Evolutionary conservation across 2,329 filamentous ascomycete genomes (phyloP).

Genomic region (Thelonectria rubi): DNA sequence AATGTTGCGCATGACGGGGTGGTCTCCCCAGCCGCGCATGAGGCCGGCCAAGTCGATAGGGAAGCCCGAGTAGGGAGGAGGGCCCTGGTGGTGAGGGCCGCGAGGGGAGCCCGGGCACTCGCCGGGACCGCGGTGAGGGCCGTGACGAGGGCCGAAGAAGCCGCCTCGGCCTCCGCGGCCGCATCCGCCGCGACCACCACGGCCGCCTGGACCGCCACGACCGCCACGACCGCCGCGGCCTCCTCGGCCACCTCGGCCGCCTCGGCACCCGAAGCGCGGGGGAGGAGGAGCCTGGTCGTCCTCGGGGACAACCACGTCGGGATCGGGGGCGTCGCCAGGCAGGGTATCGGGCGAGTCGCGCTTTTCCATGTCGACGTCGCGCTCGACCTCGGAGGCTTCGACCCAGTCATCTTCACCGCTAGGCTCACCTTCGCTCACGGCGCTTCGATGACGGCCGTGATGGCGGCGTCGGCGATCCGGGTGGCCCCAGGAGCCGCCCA

Average conservation of each 20-base stretch:
- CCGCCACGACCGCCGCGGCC: constrained; percentile 21
- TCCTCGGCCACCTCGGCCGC: constrained; percentile 32
- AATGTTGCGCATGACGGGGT: constrained; percentile 55
- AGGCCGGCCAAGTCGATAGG: constrained; percentile 52
- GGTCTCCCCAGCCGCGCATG: constrained; percentile 51
- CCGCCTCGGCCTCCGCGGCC: constrained; percentile 34
- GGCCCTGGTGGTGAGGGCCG: constrained; percentile 14
- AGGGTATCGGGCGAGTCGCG: constrained; percentile 48
- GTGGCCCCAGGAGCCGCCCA: constrained; percentile 38
- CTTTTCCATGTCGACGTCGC: constrained; percentile 44
- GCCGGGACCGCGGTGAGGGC: constrained; percentile 37
- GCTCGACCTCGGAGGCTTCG: constrained; percentile 35
- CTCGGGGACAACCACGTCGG: constrained; percentile 46
- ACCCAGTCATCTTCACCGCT: constrained; percentile 26
- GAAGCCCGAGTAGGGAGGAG: constrained; percentile 27
- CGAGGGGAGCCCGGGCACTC: constrained; percentile 37
- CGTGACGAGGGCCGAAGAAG: constrained; percentile 22
- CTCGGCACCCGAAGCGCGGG: constrained; percentile 29
- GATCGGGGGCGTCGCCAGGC: constrained; percentile 44
- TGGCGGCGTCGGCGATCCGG: constrained; percentile 31
- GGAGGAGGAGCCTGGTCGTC: constrained; percentile 38
- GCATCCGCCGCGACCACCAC: constrained; percentile 31
- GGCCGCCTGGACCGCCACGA: constrained; percentile 34
- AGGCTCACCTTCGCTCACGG: constrained; percentile 36
- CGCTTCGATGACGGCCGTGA: constrained; percentile 35